phyloP scores from a whole-genome alignment of 2,329 filamentous ascomycete genomes.

The Penicillium sp. region DNA sequence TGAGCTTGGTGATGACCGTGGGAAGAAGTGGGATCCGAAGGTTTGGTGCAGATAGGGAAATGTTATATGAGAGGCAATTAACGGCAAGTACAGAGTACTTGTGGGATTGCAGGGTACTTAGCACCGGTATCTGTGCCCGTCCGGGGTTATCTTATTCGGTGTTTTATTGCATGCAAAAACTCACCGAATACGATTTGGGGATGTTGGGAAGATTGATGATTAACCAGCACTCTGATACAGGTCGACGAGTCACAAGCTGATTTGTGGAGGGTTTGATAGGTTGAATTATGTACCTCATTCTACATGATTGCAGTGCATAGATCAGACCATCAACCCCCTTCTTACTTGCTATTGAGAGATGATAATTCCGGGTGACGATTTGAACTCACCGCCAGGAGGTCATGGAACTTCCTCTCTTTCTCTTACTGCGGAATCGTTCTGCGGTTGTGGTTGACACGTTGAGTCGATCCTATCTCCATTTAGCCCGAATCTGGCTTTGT shows the following conservation, averaged over 20 bases:
- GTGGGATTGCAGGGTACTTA: background rate
- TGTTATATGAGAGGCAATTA: background rate
- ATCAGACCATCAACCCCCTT: background rate
- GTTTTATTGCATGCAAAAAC: background rate
- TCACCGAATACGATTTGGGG: background rate
- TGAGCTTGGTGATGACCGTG: background rate
- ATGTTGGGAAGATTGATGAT: background rate
- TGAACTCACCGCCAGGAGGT: background rate
- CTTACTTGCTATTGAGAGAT: background rate
- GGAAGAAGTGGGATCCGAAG: too few species aligned
- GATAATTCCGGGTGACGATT: background rate
- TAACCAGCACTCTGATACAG: background rate
- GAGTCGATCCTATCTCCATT: slow-evolving; percentile 1
- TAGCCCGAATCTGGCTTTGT: slow-evolving; percentile 3
- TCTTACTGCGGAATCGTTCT: too few species aligned
- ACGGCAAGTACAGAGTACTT: background rate
- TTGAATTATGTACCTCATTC: slow-evolving; percentile 1
- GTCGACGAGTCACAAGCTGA: background rate
- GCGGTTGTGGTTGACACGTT: background rate
- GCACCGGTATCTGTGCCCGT: background rate
- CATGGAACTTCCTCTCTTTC: background rate
- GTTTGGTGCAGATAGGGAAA: background rate
- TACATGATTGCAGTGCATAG: slow-evolving; percentile 1
- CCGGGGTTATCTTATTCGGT: too few species aligned
- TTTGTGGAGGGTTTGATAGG: background rate